phyloP scores from a whole-genome alignment of 495 filamentous ascomycete species.

The Hypoxylon subgilvum region DNA sequence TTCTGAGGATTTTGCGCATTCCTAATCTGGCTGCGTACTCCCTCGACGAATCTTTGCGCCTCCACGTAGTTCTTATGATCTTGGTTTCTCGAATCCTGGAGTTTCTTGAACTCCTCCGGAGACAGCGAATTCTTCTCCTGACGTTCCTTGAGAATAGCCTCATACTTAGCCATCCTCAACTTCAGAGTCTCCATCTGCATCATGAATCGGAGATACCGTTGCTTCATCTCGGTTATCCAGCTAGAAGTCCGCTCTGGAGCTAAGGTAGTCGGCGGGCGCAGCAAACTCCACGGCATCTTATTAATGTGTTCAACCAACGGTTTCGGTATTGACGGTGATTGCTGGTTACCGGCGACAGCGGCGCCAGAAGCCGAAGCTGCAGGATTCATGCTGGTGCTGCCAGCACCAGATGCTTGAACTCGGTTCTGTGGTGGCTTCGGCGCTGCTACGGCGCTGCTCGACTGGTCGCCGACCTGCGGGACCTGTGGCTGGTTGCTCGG shows the following conservation, averaged over 20 bases:
- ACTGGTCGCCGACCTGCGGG: conserved; percentile 25
- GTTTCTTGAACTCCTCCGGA: conserved; percentile 44
- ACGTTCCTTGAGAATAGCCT: conserved; percentile 43
- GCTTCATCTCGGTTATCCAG: conserved; percentile 42
- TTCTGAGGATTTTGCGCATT: conserved; percentile 5
- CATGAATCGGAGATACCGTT: conserved; percentile 43
- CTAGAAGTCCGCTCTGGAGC: conserved; percentile 38
- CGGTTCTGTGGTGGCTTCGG: conserved; percentile 33
- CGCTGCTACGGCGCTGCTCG: conserved; percentile 19
- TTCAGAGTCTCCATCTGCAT: conserved; percentile 45
- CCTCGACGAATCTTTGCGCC: conserved; percentile 41
- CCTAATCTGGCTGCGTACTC: conserved; percentile 42
- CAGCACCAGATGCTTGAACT: conserved; percentile 32
- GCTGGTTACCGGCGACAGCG: conserved; percentile 12
- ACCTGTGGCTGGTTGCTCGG: conserved; percentile 21
- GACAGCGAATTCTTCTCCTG: conserved; percentile 40
- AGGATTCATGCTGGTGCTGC: conserved; percentile 20
- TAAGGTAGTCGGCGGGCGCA: conserved; percentile 24
- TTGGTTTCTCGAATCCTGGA: conserved; percentile 38
- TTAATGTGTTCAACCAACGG: conserved; percentile 45
- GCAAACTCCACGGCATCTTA: conserved; percentile 43
- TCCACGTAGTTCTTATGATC: conserved; percentile 45
- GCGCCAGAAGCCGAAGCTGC: conserved; percentile 5
- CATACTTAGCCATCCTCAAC: conserved; percentile 27
- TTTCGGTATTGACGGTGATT: conserved; percentile 25